These are phyloP conservation scores for Melanopsichium pennsylvanicum DNA, from an alignment of 1,284 basidiomycete species.

Conservation along the genomic window DNA sequence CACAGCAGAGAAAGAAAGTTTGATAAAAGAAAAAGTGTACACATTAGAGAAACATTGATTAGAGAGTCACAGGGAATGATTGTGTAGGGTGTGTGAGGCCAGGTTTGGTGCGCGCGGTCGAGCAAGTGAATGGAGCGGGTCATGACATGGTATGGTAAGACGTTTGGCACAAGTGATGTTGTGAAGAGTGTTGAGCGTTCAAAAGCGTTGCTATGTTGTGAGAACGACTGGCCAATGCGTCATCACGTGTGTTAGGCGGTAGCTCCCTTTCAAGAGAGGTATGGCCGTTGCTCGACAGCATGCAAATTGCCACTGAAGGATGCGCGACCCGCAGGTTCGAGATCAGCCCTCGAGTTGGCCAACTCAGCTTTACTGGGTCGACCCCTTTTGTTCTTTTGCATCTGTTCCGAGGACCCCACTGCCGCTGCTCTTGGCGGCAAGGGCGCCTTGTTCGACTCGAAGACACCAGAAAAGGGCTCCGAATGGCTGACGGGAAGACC, in stretches of 20 bases:
- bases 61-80: not conserved
- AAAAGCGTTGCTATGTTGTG: too few relatives aligned
- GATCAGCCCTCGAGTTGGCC: conserved; percentile 8
- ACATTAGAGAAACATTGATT: conserved; percentile 19
- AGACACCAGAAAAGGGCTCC: conserved; percentile 11
- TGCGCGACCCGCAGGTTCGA: not conserved
- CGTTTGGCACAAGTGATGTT: too few relatives aligned
- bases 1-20: conserved; percentile 14
- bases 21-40: conserved; percentile 13
- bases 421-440: conserved; percentile 16
- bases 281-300: conserved; percentile 10
- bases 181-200: too few relatives aligned
- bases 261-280: conserved; percentile 18
- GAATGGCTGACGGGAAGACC: conserved; percentile 12
- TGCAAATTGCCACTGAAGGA: conserved; percentile 13
- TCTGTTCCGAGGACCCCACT: conserved; percentile 12
- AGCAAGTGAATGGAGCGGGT: too few relatives aligned
- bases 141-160: too few relatives aligned
- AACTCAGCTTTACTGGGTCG: conserved; percentile 41
- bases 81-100: too few relatives aligned
- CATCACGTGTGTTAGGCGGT: too few relatives aligned
- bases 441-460: conserved; percentile 9
- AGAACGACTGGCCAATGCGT: too few relatives aligned
- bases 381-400: conserved; percentile 39
- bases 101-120: too few relatives aligned